These are phyloP conservation scores for Physaria fendleri DNA, from an alignment of 345 rosid genomes.

Conservation along the genomic window DNA sequence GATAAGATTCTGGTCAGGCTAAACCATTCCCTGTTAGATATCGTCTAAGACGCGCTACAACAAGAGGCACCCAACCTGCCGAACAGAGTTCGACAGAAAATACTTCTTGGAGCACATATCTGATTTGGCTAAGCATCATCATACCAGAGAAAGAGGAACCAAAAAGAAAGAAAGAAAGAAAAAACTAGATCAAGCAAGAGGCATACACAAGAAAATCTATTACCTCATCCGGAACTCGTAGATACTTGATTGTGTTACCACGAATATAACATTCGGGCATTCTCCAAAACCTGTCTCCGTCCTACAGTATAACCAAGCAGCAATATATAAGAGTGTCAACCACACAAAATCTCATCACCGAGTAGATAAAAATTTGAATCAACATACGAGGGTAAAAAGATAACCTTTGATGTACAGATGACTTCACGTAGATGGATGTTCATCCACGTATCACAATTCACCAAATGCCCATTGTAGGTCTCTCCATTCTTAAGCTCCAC, in stretches of 20 bases:
- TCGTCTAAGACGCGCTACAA: slow-evolving; percentile 29
- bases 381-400: too few relatives aligned
- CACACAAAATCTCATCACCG: not conserved
- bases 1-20: slow-evolving; percentile 29
- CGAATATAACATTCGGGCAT: too few relatives aligned
- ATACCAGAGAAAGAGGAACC: slow-evolving; percentile 12
- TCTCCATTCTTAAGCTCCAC: slow-evolving; percentile 96
- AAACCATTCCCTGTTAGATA: slow-evolving; percentile 32
- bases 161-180: not conserved
- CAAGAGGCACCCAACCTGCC: slow-evolving; percentile 8
- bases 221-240: slow-evolving; percentile 98
- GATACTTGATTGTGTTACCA: too few relatives aligned
- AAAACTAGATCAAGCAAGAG: too few relatives aligned
- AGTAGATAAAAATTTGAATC: not conserved
- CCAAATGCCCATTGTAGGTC: slow-evolving; percentile 92
- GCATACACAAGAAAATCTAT: not conserved
- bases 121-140: slow-evolving; percentile 38
- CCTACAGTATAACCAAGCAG: slow-evolving; percentile 32
- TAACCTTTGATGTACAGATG: slow-evolving; percentile 57
- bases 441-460: slow-evolving; percentile 97
- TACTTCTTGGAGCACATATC: slow-evolving; percentile 31
- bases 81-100: not conserved
- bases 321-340: not conserved
- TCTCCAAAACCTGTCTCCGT: not conserved
- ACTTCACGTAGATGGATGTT: slow-evolving; percentile 97